These are phyloP conservation scores for Chlorella sp. DNA, from an alignment of 139 green algal genomes.

Conservation along the genomic window DNA sequence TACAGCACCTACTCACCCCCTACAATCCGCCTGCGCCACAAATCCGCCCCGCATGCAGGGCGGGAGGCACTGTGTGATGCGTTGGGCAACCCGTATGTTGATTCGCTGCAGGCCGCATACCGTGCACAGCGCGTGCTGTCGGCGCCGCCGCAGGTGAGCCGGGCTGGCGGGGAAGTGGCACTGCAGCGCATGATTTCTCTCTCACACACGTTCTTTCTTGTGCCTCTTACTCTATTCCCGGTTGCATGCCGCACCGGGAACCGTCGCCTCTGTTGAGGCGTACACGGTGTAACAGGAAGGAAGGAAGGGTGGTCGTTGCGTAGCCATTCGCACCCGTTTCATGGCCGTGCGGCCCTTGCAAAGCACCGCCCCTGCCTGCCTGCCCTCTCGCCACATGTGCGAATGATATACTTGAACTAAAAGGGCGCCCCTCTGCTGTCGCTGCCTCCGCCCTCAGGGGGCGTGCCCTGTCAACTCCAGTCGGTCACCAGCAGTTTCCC, in stretches of 20 bases:
- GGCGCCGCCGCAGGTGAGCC: not conserved
- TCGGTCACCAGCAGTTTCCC: too few species aligned
- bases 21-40: not conserved
- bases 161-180: not conserved
- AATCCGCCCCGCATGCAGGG: not conserved
- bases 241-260: too few species aligned
- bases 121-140: slow-evolving; percentile 28
- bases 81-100: slow-evolving; percentile 56
- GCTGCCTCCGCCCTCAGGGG: too few species aligned
- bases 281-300: too few species aligned
- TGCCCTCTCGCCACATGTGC: not conserved
- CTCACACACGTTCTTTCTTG: not conserved
- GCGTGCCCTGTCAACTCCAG: too few species aligned
- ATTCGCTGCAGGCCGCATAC: slow-evolving; percentile 57
- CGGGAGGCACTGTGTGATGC: slow-evolving; percentile 66
- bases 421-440: too few species aligned
- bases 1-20: not conserved
- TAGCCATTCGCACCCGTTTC: too few species aligned
- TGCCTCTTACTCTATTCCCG: not conserved
- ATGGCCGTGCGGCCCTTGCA: too few species aligned
- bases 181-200: not conserved
- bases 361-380: not conserved
- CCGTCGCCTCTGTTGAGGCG: too few species aligned
- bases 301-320: too few species aligned
- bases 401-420: too few species aligned